Evolutionary conservation across 23 red algal genomes (phyloP), one percentile per base, ranked within the genome.

Genomic region (Gracilaria gracilis): DNA sequence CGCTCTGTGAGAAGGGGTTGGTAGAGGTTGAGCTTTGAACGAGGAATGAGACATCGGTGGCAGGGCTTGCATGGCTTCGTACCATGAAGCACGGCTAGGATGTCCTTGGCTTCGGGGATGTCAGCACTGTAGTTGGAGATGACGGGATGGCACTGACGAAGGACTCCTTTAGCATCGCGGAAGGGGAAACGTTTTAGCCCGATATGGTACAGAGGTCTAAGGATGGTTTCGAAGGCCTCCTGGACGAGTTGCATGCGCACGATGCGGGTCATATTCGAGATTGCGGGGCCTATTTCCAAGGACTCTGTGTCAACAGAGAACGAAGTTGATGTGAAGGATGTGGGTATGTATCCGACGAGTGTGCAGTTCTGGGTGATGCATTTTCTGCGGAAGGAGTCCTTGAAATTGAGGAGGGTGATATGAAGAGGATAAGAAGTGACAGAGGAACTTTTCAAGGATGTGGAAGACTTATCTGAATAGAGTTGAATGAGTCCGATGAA

Each of bases 341-440:
- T 73, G 21, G 31, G 35, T n/a, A 73, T 8, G 35, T 73, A 73
- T 20, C 67, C 67, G 35, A 73, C 16, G 15, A 73, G 35, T 8
- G 31, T 73, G 67, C 0, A 12, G 67, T 73, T 73, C 9, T 73
- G 35, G 9, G 31, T 29, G 67, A 73, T 44, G 38, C 67, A 73
- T 7, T 42, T 40, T 40, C 67, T 8, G 31, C 21, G 67, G 67
- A 73, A 73, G 12, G 35, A 37, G 35, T 40, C 67, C 0, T 15
- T 29, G 35, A 73, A 44, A n/a, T 73, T 73, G 67, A 73, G 67
- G 21, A 42, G 67, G 34, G 67, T 42, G 35, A 73, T 73, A 35
- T 73, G 34, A 21, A 73, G 67, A 29, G 35, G 67, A 24, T 73
- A 73, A 5, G 67, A 73, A 5, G 67, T 37, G 35, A 42, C 28